Evolutionary conservation across 805 yeast genomes (phyloP).

Genomic region (Yamadazyma paraphyllophila): DNA sequence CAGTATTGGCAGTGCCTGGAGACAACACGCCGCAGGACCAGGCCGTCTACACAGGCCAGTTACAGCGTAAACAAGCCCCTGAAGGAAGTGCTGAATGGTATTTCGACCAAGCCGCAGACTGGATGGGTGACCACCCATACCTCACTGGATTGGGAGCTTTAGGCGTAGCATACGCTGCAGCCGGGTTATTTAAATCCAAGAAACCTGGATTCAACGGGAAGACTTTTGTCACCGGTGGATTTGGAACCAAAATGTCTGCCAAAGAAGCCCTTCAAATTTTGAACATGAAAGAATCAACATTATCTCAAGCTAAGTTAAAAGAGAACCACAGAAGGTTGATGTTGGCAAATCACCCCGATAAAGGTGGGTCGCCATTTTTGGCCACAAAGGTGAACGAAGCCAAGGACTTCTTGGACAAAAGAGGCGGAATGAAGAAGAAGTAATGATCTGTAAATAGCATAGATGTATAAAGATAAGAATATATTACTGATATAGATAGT

Average conservation of each 20-base stretch:
- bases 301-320: slow-evolving; percentile 63
- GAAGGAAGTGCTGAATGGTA: slow-evolving; percentile 57
- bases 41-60: slow-evolving; percentile 35
- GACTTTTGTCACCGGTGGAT: slow-evolving; percentile 81
- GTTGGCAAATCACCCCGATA: slow-evolving; percentile 91
- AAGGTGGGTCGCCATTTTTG: slow-evolving; percentile 85
- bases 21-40: slow-evolving; percentile 22
- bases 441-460: slow-evolving; percentile 15
- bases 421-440: slow-evolving; percentile 51
- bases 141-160: slow-evolving; percentile 69
- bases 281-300: slow-evolving; percentile 64
- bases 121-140: slow-evolving; percentile 76
- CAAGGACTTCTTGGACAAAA: slow-evolving; percentile 73
- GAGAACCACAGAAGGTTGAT: slow-evolving; percentile 81
- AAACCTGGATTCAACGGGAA: slow-evolving; percentile 68
- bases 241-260: slow-evolving; percentile 86
- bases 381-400: slow-evolving; percentile 95
- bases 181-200: slow-evolving; percentile 64
- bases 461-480: background rate
- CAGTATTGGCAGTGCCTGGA: slow-evolving; percentile 57
- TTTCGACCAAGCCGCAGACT: slow-evolving; percentile 57
- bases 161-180: slow-evolving; percentile 58
- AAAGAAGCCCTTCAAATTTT: slow-evolving; percentile 86
- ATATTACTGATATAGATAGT: background rate
- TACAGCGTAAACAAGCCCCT: slow-evolving; percentile 39